phyloP scores from a whole-genome alignment of 2,329 filamentous ascomycete species.

The Shiraia bambusicola region DNA sequence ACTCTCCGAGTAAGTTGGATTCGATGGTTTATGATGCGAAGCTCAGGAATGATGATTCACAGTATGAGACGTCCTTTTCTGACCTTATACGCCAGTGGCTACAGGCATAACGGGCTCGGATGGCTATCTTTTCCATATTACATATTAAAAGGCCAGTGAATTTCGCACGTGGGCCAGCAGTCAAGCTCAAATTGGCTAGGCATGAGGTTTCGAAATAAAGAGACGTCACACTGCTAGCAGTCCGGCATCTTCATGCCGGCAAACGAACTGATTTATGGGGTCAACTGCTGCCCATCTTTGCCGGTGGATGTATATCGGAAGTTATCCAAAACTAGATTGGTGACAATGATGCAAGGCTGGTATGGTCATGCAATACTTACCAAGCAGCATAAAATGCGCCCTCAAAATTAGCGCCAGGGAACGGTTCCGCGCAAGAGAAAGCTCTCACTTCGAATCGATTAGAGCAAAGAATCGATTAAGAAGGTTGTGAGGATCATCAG shows the following conservation, averaged over 20 bases:
- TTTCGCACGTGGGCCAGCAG: conserved; percentile 16
- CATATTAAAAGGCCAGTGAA: conserved; percentile 26
- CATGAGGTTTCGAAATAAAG: conserved; percentile 31
- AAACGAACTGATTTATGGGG: conserved; percentile 22
- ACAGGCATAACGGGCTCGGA: conserved; percentile 2
- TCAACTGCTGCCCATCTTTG: conserved; percentile 19
- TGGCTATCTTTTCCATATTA: conserved; percentile 25
- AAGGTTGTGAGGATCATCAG: background rate
- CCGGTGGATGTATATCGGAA: conserved; percentile 22
- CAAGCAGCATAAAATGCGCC: conserved; percentile 15
- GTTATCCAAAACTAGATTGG: conserved; percentile 14
- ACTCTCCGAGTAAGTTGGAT: background rate
- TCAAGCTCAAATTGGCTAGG: conserved; percentile 24
- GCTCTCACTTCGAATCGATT: conserved; percentile 6
- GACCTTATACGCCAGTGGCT: conserved; percentile 25
- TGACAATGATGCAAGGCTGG: conserved; percentile 24
- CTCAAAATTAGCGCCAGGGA: background rate
- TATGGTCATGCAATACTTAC: conserved; percentile 31
- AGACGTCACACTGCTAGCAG: conserved; percentile 18
- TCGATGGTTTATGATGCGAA: conserved; percentile 3
- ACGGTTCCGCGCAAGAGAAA: background rate
- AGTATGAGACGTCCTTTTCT: conserved; percentile 8
- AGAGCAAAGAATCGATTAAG: background rate
- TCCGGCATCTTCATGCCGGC: conserved; percentile 16
- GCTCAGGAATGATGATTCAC: conserved; percentile 7